Evolutionary conservation across 2,329 filamentous ascomycete genomes (phyloP), one percentile per base, ranked within the genome.

Genomic region (Trichophaea hybrida): DNA sequence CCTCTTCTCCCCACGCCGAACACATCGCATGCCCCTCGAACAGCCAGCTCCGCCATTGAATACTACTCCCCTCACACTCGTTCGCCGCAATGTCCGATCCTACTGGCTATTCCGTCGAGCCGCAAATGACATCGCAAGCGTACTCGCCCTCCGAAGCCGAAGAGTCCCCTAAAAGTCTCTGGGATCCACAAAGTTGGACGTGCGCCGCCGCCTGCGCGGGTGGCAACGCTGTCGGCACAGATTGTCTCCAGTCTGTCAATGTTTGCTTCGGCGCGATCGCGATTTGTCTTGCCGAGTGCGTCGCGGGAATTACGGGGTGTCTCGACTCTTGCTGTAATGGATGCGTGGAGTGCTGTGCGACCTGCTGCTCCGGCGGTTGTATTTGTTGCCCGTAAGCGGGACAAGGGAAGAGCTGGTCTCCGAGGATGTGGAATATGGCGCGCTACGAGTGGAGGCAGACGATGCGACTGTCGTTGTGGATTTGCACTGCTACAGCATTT

Each of bases 211-310:
- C 15, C 13, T 56, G 40, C 38, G 13, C 31, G 2, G 13, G 17
- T 35, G 40, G 35, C 34, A 33, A 24, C 35, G 10, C 35, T 4
- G 17, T 2, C 54, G 40, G 35, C 54, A 35, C 50, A 4, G 61
- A 64, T 38, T 61, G 56, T 24, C 5, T 53, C 7, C 57, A 53
- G 40, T 35, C 55, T 15, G 51, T 53, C 38, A 63, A 64, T 17
- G 52, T 55, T 5, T 64, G 61, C 34, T 59, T 15, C 51, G 32
- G 12, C 10, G 43, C 49, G 5, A 43, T 58, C 13, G 17, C 12
- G 17, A 1, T 63, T 4, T 55, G 59, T 4, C 4, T 58, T 12
- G 61, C 46, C 6, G 61, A 64, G 59, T 53, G 34, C 7, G 2
- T 59, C 2, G 10, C 49, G 0, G 50, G 6, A n/a, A 38, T 59